A percentile compares a stretch with the other conserved stretches of the same genome.
These are phyloP conservation scores for Gaertneriomyces semiglobifer DNA, from an alignment of 192 early-diverging fungal genomes.

Conservation along the genomic window DNA sequence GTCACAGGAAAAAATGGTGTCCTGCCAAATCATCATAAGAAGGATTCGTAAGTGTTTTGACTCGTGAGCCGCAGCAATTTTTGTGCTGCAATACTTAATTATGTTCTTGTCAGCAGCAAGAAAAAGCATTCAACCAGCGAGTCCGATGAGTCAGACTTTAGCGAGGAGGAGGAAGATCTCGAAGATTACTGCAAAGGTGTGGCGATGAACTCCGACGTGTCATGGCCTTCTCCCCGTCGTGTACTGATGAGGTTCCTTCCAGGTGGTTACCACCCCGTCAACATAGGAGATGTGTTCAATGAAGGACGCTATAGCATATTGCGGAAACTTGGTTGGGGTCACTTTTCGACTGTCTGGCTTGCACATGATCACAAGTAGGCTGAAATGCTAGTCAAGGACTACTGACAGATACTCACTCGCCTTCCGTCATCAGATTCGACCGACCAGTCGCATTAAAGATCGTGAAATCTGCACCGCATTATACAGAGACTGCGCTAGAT, in stretches of 20 bases:
- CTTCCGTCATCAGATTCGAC: slow-evolving; percentile 42
- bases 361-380: slow-evolving; percentile 65
- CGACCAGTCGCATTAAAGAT: slow-evolving; percentile 94
- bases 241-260: background rate
- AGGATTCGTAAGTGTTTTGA: too few relatives aligned
- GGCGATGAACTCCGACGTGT: background rate
- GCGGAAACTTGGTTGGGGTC: slow-evolving; percentile 97
- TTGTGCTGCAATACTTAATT: too few relatives aligned
- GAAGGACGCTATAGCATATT: slow-evolving; percentile 78
- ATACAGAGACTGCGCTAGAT: slow-evolving; percentile 92
- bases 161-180: slow-evolving; percentile 77
- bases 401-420: background rate
- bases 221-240: background rate
- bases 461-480: slow-evolving; percentile 92
- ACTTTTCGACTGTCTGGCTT: slow-evolving; percentile 98
- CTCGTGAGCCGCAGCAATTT: too few relatives aligned
- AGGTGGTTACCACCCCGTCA: slow-evolving; percentile 90
- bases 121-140: too few relatives aligned
- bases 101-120: too few relatives aligned
- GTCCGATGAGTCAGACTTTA: slow-evolving; percentile 33
- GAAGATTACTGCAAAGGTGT: slow-evolving; percentile 82
- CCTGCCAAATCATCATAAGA: too few relatives aligned
- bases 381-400: background rate
- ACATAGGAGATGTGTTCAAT: slow-evolving; percentile 77
- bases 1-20: background rate